Evolutionary conservation across 305 asterid species (phyloP).

Genomic region (Fraxinus sp.): DNA sequence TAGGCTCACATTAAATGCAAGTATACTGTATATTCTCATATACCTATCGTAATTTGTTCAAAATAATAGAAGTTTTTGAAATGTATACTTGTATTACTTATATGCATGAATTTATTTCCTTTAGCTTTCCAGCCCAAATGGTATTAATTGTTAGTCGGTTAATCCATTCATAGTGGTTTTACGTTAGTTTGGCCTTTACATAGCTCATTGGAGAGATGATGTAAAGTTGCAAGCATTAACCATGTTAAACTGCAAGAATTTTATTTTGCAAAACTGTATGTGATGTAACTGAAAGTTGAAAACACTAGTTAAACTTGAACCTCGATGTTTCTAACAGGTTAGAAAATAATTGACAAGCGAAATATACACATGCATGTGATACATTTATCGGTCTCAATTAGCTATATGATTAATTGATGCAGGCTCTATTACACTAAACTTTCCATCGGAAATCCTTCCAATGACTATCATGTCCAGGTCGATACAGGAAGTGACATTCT

Average conservation of each 20-base stretch:
- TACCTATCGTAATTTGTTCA: neutral
- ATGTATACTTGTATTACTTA: neutral
- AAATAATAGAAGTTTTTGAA: neutral
- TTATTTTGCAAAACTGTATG: neutral
- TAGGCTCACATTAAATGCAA: neutral
- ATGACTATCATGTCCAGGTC: slow-evolving; percentile 84
- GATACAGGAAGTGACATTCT: slow-evolving; percentile 98
- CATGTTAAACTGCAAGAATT: neutral
- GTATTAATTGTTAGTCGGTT: neutral
- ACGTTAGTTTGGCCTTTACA: slow-evolving; percentile 2
- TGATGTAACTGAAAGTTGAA: neutral
- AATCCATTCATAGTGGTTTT: neutral
- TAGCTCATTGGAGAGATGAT: slow-evolving; percentile 3
- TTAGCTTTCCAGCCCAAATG: neutral
- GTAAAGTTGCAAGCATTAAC: slow-evolving; percentile 4
- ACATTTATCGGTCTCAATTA: neutral
- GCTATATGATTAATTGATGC: slow-evolving; percentile 32
- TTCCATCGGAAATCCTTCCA: slow-evolving; percentile 85
- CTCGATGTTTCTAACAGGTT: neutral
- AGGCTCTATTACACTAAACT: slow-evolving; percentile 92
- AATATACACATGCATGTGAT: neutral
- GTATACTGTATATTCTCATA: neutral
- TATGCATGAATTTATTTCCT: neutral
- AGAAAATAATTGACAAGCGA: neutral
- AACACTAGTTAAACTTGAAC: neutral